phyloP scores from a whole-genome alignment of 768 basidiomycete species.

The Gymnopilus junonius region DNA sequence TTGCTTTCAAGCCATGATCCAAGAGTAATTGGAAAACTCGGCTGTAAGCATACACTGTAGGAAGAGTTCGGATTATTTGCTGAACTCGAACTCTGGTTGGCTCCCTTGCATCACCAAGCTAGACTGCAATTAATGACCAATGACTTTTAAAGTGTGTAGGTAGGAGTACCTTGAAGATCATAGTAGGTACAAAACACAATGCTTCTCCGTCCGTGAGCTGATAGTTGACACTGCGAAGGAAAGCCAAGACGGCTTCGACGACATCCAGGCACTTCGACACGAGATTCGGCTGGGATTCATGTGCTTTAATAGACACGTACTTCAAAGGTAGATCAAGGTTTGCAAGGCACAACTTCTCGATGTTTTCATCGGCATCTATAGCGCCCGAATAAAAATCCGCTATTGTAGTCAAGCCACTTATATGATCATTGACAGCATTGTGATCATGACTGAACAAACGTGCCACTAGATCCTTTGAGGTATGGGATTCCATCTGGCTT shows the following conservation, averaged over 20 bases:
- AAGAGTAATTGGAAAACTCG: constrained; percentile 87
- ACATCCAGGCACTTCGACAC: constrained; percentile 88
- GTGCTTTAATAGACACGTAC: constrained; percentile 88
- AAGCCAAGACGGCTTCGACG: constrained; percentile 75
- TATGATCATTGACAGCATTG: constrained; percentile 90
- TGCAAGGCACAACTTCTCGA: constrained; percentile 72
- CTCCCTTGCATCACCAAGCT: constrained; percentile 95
- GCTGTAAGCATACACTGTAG: constrained; percentile 92
- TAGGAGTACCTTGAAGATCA: constrained; percentile 78
- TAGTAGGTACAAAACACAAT: constrained; percentile 83
- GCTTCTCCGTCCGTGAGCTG: constrained; percentile 89
- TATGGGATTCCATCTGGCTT: constrained; percentile 89
- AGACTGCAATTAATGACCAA: background rate
- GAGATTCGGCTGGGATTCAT: constrained; percentile 91
- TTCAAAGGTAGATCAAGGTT: constrained; percentile 93
- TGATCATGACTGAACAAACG: constrained; percentile 95
- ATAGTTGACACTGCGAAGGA: constrained; percentile 73
- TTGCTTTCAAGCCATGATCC: constrained; percentile 87
- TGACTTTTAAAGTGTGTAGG: background rate
- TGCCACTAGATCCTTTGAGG: constrained; percentile 73
- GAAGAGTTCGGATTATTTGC: constrained; percentile 81
- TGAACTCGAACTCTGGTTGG: constrained; percentile 79
- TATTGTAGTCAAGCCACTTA: constrained; percentile 74
- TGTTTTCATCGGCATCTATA: constrained; percentile 57
- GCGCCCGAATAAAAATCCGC: constrained; percentile 75